A percentile compares a stretch with the other conserved stretches of the same genome.
Evolutionary conservation across 73 alveolate genomes (phyloP).

Genomic region (Paramecium sonneborni): DNA sequence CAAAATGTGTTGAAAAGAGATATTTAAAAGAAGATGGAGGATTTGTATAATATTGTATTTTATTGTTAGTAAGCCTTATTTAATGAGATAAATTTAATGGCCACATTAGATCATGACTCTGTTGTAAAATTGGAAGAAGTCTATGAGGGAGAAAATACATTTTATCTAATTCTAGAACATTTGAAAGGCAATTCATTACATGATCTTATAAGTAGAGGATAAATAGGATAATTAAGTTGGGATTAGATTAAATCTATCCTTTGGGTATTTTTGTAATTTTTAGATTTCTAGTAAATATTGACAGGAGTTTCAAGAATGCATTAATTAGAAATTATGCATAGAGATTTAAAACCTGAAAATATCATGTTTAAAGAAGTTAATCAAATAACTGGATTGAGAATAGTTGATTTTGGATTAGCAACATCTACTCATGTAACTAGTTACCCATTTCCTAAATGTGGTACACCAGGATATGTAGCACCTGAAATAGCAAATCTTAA

Average conservation of each 20-base stretch:
- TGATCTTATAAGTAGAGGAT: not conserved
- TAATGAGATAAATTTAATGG: conserved; percentile 45
- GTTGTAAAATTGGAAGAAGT: conserved; percentile 58
- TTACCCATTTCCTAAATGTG: conserved; percentile 65
- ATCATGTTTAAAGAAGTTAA: conserved; percentile 74
- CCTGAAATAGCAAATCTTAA: conserved; percentile 77
- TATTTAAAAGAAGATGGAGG: conserved; percentile 43
- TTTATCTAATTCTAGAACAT: conserved; percentile 56
- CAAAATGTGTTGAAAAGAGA: conserved; percentile 55
- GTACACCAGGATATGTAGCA: conserved; percentile 83
- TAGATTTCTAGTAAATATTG: conserved; percentile 59
- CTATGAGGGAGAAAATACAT: conserved; percentile 66
- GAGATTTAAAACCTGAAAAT: conserved; percentile 98
- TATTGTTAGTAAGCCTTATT: not conserved
- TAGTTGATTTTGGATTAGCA: conserved; percentile 72
- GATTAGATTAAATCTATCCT: not conserved
- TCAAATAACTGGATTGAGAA: conserved; percentile 19
- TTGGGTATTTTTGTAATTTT: not conserved
- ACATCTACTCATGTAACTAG: not conserved
- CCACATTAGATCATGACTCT: not conserved
- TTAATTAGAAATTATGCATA: conserved; percentile 83
- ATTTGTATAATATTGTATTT: not conserved
- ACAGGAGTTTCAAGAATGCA: conserved; percentile 85
- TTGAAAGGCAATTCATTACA: conserved; percentile 54
- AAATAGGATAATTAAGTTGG: not conserved